A percentile compares a stretch with the other conserved stretches of the same genome.
phyloP scores from a whole-genome alignment of 345 rosid species.

The Ceriops tagal region DNA sequence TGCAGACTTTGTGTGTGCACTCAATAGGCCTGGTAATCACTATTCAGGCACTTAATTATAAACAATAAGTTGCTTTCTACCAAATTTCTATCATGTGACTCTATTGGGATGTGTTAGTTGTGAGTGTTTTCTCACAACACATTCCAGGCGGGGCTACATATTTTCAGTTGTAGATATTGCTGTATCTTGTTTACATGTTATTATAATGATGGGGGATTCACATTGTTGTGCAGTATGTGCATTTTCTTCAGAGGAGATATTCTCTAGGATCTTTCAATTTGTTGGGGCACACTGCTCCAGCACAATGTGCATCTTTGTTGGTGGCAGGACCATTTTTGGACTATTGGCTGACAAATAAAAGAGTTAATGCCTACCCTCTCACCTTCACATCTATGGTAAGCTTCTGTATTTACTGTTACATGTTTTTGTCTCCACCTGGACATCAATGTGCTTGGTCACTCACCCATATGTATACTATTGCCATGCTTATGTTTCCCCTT shows the following conservation, averaged over 20 bases:
- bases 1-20: too few relatives aligned
- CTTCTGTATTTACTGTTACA: neutral
- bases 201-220: slow-evolving; percentile 2
- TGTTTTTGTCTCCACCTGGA: neutral
- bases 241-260: slow-evolving; percentile 84
- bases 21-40: too few relatives aligned
- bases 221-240: slow-evolving; percentile 70
- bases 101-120: too few relatives aligned
- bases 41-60: too few relatives aligned
- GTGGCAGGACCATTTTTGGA: slow-evolving; percentile 84
- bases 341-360: slow-evolving; percentile 75
- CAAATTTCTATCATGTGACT: too few relatives aligned
- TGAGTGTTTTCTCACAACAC: too few relatives aligned
- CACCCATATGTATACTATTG: neutral
- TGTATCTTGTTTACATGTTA: slow-evolving; percentile 1
- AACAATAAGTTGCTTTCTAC: too few relatives aligned
- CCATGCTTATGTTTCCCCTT: neutral
- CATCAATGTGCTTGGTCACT: neutral
- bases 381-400: slow-evolving; percentile 60
- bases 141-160: too few relatives aligned
- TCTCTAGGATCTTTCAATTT: slow-evolving; percentile 85
- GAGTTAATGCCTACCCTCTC: slow-evolving; percentile 67
- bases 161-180: neutral
- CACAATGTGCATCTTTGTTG: slow-evolving; percentile 84
- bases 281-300: slow-evolving; percentile 95